Percentiles rank a stretch among this genome's conserved stretches.
These are phyloP conservation scores for Malassezia psittaci DNA, from an alignment of 1,284 basidiomycete genomes.

Conservation along the genomic window DNA sequence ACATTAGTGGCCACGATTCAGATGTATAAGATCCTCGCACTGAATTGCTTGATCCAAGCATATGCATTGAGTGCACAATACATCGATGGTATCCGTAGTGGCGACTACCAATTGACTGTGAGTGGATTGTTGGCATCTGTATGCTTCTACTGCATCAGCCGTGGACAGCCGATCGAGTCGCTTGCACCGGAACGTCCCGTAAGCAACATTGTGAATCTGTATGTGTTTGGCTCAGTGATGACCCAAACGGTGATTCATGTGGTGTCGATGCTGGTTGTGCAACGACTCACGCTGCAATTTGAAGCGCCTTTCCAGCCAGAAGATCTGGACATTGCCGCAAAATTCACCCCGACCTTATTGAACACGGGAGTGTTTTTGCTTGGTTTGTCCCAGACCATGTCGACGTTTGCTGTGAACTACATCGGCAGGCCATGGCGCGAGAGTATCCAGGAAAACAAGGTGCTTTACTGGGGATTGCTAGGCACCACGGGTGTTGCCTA, in stretches of 20 bases:
- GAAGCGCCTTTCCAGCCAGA: constrained; percentile 28
- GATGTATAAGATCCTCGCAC: constrained; percentile 48
- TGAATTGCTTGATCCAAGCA: constrained; percentile 45
- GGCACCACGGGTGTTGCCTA: constrained; percentile 33
- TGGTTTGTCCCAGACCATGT: constrained; percentile 39
- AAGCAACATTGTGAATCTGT: constrained; percentile 38
- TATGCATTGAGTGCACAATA: constrained; percentile 42
- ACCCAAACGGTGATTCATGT: constrained; percentile 44
- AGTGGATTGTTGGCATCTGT: constrained; percentile 37
- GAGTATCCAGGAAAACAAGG: constrained; percentile 36
- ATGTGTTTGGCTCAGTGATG: constrained; percentile 40
- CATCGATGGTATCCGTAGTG: constrained; percentile 44
- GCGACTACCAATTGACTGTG: constrained; percentile 46
- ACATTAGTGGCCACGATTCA: constrained; percentile 46
- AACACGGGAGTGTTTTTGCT: constrained; percentile 45
- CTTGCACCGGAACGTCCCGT: constrained; percentile 40
- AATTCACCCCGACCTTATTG: constrained; percentile 41
- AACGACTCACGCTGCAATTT: constrained; percentile 23
- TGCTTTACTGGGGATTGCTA: constrained; percentile 41
- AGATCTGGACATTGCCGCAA: constrained; percentile 30
- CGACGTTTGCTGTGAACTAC: constrained; percentile 46
- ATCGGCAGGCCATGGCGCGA: constrained; percentile 44
- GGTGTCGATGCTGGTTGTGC: constrained; percentile 40
- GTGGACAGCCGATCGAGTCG: constrained; percentile 40
- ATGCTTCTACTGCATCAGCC: constrained; percentile 45